phyloP scores from a whole-genome alignment of 106 monocot species.

The Phalaenopsis aphrodite region DNA sequence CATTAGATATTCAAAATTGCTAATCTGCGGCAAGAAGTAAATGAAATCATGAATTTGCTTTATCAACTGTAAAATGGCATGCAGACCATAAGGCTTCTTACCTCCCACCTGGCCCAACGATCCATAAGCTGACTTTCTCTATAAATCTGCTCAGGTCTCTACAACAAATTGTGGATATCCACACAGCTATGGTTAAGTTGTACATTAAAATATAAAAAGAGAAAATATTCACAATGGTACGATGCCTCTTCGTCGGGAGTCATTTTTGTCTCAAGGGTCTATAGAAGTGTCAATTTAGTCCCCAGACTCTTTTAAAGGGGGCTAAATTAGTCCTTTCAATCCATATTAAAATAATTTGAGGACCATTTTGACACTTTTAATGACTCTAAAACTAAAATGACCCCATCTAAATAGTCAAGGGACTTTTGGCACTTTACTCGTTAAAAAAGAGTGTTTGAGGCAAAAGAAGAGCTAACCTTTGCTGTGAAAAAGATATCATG shows the following conservation, averaged over 20 bases:
- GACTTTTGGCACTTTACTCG: too few relatives aligned
- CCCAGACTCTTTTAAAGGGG: too few relatives aligned
- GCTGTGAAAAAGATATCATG: conserved; percentile 78
- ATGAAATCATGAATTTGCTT: not conserved
- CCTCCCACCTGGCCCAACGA: conserved; percentile 99
- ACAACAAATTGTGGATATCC: conserved; percentile 14
- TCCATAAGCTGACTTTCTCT: conserved; percentile 92
- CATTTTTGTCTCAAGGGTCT: too few relatives aligned
- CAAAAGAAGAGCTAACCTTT: conserved; percentile 36
- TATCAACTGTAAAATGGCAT: not conserved
- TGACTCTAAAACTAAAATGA: too few relatives aligned
- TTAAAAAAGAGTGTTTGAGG: not conserved
- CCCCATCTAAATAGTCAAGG: too few relatives aligned
- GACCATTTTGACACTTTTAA: too few relatives aligned
- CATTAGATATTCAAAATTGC: conserved; percentile 99
- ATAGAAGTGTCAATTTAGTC: too few relatives aligned
- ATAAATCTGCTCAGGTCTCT: conserved; percentile 90
- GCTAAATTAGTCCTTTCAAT: too few relatives aligned
- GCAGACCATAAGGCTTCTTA: conserved; percentile 32
- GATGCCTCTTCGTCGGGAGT: too few relatives aligned
- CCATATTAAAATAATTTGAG: too few relatives aligned
- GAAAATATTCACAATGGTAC: too few relatives aligned
- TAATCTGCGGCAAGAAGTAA: conserved; percentile 51
- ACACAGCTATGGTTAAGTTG: not conserved
- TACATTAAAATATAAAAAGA: not conserved